Conservation (phyloP, 345 rosid genomes). For the Bretschneidera sinensis region DNA sequence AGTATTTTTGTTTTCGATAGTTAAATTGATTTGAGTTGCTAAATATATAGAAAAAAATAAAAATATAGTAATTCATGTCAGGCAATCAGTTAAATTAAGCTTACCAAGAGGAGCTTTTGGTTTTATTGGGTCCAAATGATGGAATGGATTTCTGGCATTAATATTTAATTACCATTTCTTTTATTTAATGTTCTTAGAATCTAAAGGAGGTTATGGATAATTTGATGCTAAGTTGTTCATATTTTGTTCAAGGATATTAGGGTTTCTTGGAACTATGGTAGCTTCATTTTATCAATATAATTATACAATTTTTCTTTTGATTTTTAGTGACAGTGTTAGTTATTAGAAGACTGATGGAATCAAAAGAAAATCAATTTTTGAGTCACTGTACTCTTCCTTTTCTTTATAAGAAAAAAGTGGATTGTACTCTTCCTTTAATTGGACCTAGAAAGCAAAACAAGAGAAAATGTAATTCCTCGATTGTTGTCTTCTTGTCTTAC, state of each 20-base stretch:
- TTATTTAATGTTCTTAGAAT: neutral
- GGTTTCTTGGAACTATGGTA: no score
- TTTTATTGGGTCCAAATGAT: neutral
- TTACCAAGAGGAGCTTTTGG: neutral
- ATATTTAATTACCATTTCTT: neutral
- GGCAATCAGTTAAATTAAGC: neutral
- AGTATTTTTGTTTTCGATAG: no score
- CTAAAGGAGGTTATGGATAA: neutral
- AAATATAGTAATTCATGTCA: neutral
- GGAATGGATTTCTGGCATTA: neutral
- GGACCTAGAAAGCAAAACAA: neutral
- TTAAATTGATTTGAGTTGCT: neutral
- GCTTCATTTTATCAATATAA: no score
- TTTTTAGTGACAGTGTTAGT: no score
- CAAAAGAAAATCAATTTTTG: no score
- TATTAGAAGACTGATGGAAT: no score
- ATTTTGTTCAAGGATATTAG: no score
- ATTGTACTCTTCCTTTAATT: no score
- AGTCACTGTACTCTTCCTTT: no score
- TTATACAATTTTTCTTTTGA: neutral
- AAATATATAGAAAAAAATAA: neutral
- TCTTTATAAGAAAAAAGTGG: no score
- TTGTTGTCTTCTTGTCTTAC: neutral
- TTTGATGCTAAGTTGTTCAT: no score
- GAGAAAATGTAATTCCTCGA: neutral